Conservation (phyloP, 164 flowering plant species). For the Magnolia kwangsiensis region DNA sequence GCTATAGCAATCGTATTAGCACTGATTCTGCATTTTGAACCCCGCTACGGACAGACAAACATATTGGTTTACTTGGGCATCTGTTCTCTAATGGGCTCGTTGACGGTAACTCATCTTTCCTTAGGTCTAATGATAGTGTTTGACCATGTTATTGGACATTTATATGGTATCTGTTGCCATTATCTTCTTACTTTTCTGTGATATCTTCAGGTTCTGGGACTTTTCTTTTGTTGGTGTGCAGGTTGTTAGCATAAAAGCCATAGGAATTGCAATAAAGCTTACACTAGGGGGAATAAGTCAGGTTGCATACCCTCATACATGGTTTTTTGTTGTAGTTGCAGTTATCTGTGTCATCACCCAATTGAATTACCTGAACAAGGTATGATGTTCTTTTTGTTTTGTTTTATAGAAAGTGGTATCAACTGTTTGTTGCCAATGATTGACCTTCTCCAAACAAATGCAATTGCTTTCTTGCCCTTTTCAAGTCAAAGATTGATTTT, state of each 20-base stretch:
- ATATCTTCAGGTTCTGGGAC: too few species aligned
- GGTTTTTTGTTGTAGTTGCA: constrained; percentile 68
- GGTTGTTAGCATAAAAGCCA: constrained; percentile 86
- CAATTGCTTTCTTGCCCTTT: background rate
- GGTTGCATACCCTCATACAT: constrained; percentile 68
- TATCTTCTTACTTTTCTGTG: background rate
- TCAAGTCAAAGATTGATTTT: background rate
- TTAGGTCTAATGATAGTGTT: background rate
- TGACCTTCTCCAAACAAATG: background rate
- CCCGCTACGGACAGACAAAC: constrained; percentile 86
- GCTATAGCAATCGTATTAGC: constrained; percentile 52
- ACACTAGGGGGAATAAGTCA: constrained; percentile 74
- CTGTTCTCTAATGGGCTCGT: constrained; percentile 85
- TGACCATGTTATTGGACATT: background rate
- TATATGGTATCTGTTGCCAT: too few species aligned
- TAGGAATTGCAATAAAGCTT: constrained; percentile 80
- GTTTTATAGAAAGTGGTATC: too few species aligned
- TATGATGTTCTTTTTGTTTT: constrained; percentile 7
- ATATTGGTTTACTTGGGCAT: constrained; percentile 82
- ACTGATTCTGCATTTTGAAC: constrained; percentile 74
- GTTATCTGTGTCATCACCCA: constrained; percentile 65
- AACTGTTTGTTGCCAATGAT: background rate
- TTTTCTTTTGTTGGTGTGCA: constrained; percentile 23
- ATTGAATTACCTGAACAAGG: constrained; percentile 78
- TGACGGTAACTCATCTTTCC: constrained; percentile 52